phyloP scores from a whole-genome alignment of 176 grass and related monocot species.

The Hsuehochloa calcarea region DNA sequence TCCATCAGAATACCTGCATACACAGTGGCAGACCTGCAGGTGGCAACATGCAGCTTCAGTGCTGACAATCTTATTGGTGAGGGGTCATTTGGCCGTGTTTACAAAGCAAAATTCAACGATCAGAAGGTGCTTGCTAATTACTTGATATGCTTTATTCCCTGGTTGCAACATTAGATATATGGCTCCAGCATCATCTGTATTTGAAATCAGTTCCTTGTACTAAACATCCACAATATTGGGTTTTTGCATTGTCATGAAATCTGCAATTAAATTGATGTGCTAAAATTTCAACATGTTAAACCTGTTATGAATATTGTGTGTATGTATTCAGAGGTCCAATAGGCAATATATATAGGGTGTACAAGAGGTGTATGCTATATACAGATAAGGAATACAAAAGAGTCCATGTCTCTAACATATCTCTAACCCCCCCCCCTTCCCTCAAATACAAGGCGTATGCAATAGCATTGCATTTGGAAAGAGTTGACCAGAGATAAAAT shows the following conservation, averaged over 20 bases:
- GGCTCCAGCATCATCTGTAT: not conserved
- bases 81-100: conserved; percentile 72
- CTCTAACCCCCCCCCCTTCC: too few species aligned
- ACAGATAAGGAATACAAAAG: too few species aligned
- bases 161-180: not conserved
- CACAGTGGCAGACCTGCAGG: conserved; percentile 86
- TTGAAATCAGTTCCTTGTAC: not conserved
- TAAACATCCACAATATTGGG: not conserved
- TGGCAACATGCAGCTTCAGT: conserved; percentile 87
- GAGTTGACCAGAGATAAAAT: too few species aligned
- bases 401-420: too few species aligned
- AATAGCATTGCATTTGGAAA: too few species aligned
- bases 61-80: conserved; percentile 83
- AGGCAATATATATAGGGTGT: too few species aligned
- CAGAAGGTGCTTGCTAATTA: conserved; percentile 59
- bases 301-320: too few species aligned
- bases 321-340: too few species aligned
- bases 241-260: not conserved
- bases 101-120: conserved; percentile 68
- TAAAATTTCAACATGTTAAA: conserved; percentile 19
- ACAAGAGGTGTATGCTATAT: too few species aligned
- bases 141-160: not conserved
- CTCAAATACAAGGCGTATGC: too few species aligned
- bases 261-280: not conserved
- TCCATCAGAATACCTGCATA: conserved; percentile 69